phyloP scores from a whole-genome alignment of 2,329 filamentous ascomycete species.

The Arthrobotrys conoides region DNA sequence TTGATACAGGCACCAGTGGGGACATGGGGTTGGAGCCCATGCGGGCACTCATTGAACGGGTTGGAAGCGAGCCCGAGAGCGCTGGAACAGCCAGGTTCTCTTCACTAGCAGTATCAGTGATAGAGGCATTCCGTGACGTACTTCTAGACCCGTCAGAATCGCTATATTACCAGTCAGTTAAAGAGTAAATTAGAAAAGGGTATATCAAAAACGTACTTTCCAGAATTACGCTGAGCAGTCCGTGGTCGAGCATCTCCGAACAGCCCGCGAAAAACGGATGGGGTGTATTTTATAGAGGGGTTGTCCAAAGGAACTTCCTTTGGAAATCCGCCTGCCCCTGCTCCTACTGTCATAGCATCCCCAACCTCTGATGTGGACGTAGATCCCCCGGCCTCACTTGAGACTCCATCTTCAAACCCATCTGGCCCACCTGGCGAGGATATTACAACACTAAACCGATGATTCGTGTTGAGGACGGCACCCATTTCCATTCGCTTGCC shows the following conservation, averaged over 20 bases:
- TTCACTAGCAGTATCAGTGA: slow-evolving; percentile 57
- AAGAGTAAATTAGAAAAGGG: background rate
- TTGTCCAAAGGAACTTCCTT: slow-evolving; percentile 59
- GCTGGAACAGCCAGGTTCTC: slow-evolving; percentile 48
- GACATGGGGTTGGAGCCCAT: slow-evolving; percentile 23
- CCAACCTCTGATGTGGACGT: slow-evolving; percentile 49
- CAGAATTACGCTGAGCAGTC: slow-evolving; percentile 33
- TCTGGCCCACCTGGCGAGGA: slow-evolving; percentile 51
- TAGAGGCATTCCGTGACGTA: slow-evolving; percentile 56
- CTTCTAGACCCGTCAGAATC: slow-evolving; percentile 56
- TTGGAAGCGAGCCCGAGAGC: slow-evolving; percentile 52
- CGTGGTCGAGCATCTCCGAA: slow-evolving; percentile 38
- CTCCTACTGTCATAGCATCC: slow-evolving; percentile 53
- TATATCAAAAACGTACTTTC: slow-evolving; percentile 36
- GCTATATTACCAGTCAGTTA: slow-evolving; percentile 27
- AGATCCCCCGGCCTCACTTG: slow-evolving; percentile 53
- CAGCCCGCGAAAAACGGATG: slow-evolving; percentile 40
- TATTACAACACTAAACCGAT: slow-evolving; percentile 60
- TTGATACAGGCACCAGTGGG: slow-evolving; percentile 27
- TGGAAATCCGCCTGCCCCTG: slow-evolving; percentile 52
- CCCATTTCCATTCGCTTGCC: slow-evolving; percentile 59
- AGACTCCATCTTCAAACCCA: slow-evolving; percentile 51
- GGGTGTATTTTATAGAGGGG: slow-evolving; percentile 58
- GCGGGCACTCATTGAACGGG: slow-evolving; percentile 29
- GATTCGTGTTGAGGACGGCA: slow-evolving; percentile 51